These are phyloP conservation scores for Geranium rotundifolium DNA, from an alignment of 345 rosid genomes.

Conservation along the genomic window DNA sequence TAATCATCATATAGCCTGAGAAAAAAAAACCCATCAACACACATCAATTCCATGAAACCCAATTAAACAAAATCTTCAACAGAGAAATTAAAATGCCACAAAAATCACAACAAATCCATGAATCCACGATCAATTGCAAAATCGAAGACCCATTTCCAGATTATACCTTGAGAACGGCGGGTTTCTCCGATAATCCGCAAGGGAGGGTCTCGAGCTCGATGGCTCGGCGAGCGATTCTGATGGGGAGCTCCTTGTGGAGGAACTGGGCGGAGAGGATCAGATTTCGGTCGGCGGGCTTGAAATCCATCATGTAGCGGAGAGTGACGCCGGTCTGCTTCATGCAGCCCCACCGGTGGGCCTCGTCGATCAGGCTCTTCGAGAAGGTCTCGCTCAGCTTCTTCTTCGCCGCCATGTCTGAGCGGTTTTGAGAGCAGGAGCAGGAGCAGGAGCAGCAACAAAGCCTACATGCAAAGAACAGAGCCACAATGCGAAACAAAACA, in stretches of 20 bases:
- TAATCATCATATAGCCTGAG: no score
- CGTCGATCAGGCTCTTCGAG: conserved; percentile 59
- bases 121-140: no score
- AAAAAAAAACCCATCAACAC: no score
- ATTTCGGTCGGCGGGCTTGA: conserved; percentile 49
- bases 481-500: no score
- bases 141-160: no score
- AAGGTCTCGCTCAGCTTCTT: conserved; percentile 42
- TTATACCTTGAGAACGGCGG: conserved; percentile 64
- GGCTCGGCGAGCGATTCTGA: conserved; percentile 72
- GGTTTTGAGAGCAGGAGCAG: background rate
- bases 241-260: conserved; percentile 80
- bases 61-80: no score
- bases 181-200: conserved; percentile 66
- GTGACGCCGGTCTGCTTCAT: conserved; percentile 93
- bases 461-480: no score
- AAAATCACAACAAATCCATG: no score
- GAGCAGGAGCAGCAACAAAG: no score
- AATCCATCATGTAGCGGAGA: conserved; percentile 90
- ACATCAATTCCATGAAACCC: no score
- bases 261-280: conserved; percentile 75
- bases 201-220: conserved; percentile 77
- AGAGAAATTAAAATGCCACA: no score
- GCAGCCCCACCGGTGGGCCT: conserved; percentile 71
- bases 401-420: conserved; percentile 57